A percentile compares a stretch with the other conserved stretches of the same genome.
phyloP scores from a whole-genome alignment of 768 basidiomycete species.

The Psilocybe cubensis region DNA sequence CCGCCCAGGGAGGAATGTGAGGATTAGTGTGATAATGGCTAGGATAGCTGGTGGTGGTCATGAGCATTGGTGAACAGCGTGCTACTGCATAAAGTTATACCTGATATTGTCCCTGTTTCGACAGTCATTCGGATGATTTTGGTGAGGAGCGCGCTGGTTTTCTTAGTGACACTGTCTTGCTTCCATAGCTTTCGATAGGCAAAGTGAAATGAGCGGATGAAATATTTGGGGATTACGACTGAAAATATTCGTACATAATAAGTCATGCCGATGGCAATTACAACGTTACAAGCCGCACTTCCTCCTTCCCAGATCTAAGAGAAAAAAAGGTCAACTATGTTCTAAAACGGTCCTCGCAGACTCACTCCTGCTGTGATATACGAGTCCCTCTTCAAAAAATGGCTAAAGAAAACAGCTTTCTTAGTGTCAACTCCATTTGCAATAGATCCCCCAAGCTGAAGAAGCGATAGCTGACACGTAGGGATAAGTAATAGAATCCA shows the following conservation, averaged over 20 bases:
- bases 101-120: conserved; percentile 14
- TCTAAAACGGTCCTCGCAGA: too few species aligned
- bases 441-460: conserved; percentile 16
- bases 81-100: background rate
- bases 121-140: conserved; percentile 10
- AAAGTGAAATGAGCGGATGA: background rate
- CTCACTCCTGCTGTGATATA: conserved; percentile 16
- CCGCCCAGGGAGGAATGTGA: conserved; percentile 12
- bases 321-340: background rate
- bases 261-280: conserved; percentile 16
- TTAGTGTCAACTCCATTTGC: conserved; percentile 16
- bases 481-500: background rate
- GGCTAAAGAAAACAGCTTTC: conserved; percentile 13
- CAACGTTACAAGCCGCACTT: conserved; percentile 16
- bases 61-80: background rate
- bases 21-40: conserved; percentile 10
- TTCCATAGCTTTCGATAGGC: background rate
- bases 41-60: conserved; percentile 7
- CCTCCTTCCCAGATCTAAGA: conserved; percentile 20
- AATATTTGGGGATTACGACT: background rate
- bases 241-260: conserved; percentile 11
- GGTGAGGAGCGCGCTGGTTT: conserved; percentile 8
- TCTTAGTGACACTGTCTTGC: conserved; percentile 5
- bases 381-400: conserved; percentile 9
- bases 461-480: conserved; percentile 7